Conservation (phyloP, 106 monocot species). For the Dioscorea alata region DNA sequence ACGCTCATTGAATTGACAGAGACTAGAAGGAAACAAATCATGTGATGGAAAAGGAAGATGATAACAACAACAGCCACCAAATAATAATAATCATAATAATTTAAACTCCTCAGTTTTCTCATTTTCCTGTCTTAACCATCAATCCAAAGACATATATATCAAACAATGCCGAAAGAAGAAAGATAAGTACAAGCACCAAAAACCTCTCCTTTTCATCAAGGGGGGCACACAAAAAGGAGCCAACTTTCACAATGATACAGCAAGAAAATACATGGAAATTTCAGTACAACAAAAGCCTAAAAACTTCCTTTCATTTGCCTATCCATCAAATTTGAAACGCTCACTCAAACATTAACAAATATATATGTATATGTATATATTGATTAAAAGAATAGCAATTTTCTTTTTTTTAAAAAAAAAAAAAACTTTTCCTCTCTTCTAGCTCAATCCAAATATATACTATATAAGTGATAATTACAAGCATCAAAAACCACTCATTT, state of each 20-base stretch:
- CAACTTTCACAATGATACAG: too few relatives aligned
- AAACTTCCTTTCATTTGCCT: too few relatives aligned
- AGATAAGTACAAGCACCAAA: not conserved
- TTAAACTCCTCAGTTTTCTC: not conserved
- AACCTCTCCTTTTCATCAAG: not conserved
- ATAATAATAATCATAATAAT: not conserved
- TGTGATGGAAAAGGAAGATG: not conserved
- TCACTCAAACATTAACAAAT: too few relatives aligned
- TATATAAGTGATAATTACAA: not conserved
- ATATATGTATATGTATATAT: too few relatives aligned
- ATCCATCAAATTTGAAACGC: too few relatives aligned
- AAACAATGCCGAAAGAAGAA: not conserved
- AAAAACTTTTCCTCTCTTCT: not conserved
- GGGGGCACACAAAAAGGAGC: not conserved
- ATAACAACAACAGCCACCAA: not conserved
- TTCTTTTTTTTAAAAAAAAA: too few relatives aligned
- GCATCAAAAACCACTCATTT: not conserved
- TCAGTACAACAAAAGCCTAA: too few relatives aligned
- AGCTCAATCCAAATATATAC: not conserved
- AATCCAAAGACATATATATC: not conserved
- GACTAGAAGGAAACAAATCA: not conserved
- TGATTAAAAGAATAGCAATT: too few relatives aligned
- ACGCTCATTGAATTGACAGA: not conserved
- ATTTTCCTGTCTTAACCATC: not conserved
- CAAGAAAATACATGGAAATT: too few relatives aligned